Base-by-base conservation (phyloP, 345 rosid species). In the Corymbia maculata region DNA sequence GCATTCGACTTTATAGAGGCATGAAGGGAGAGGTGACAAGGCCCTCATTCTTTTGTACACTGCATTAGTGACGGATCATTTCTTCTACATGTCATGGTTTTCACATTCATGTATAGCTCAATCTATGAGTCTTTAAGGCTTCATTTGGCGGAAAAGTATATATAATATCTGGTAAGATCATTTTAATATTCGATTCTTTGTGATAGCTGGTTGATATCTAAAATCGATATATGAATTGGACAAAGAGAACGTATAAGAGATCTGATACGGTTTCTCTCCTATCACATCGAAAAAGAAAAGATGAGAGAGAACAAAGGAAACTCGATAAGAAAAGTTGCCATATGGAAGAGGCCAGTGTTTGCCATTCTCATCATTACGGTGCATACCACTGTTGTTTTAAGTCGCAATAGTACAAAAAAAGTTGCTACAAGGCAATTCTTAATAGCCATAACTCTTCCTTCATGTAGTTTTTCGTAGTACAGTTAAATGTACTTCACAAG, bases 61-160 rank as follows among this genome's bases (percentile, higher is more conserved):
- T 16, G 6, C 45, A 32, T 68, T 32, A 8, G 2, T 3, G 0
- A 15, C 2, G 0, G 0, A 68, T 68, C 21, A 32, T 13, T 6
- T 9, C 26, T 36, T 4, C 9, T 19, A 42, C 42, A 9, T 75
- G 49, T 75, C 49, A 44, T 4, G 82, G 44, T 42, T 36, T 36
- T 42, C 0, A 2, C 1, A 19, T 36, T 2, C 8, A 75, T 36
- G 2, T 26, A 10, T 19, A 75, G 49, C 28, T 75, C 49, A 9
- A 75, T 75, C 1, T 42, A 2, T 13, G 3, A 75, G 26, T 42
- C 22, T 75, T 75, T 75, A 17, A 19, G 49, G 49, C 2, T 42
- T 12, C 49, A 75, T 75, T 70, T 75, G 82, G 8, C 13, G 1
- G 12, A 36, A 10, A 17, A 0, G 12, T 1, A 9, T 16, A 32